Base-by-base conservation (phyloP, 2,329 filamentous ascomycete species). In the Aureobasidium sp. region DNA sequence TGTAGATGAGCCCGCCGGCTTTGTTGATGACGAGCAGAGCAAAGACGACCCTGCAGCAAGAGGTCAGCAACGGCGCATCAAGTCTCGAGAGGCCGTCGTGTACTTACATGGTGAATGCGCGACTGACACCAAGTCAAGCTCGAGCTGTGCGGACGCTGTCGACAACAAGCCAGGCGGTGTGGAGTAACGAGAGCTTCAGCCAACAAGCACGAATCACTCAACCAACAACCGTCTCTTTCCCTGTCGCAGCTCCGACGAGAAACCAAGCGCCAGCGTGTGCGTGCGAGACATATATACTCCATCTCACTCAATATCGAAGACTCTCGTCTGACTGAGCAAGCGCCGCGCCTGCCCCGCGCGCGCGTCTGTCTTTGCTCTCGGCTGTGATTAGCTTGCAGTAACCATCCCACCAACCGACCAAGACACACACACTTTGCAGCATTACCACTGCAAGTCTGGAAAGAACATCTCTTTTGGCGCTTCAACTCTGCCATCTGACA, bases 21-120 rank as follows among this genome's bases (percentile, higher is more conserved):
- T 99, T 99, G 82, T 97, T 97, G 80, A 99, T 96, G 74, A 99
- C 88, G 74, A 97, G 91, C 72, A 99, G 87, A 63, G 92, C 87
- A 76, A 95, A 94, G 75, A 99, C 89, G 67, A 91, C 90, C 94
- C 92, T 97, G 68, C 25, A 15, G 45, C 17, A 44, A 36, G 2
- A 55, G 2, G 37, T 41, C 37, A 42, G 49, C 34, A 2, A 31
- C 20, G 15, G 6, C 31, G 8, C 5, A 29, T 31, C 25, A 17
- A 7, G 29, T 20, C 6, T 2, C 7, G 25, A 5, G 17, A 22
- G 15, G 20, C 15, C 2, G 15, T 17, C 14, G 6, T 27, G 27
- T 17, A 45, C 53, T 44, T 15, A 57, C 53, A 57, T 57, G 53
- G 53, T 57, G 36, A 25, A 25, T 44, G 53, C 53, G 53, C 39